Base-by-base conservation (phyloP, 768 basidiomycete genomes). In the Tephrocybe rancida region DNA sequence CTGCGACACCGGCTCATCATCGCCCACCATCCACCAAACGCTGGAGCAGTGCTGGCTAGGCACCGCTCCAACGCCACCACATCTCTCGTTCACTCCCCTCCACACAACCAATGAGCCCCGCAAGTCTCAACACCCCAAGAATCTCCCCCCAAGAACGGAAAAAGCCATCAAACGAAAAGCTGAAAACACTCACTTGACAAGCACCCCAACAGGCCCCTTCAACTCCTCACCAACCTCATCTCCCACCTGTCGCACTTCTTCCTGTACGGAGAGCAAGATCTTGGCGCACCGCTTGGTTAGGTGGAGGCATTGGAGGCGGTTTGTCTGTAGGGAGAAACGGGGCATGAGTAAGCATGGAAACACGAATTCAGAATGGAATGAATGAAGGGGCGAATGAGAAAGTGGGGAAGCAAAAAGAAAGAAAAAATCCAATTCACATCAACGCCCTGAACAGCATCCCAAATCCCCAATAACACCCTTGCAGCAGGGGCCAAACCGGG, bases 281-380 rank as follows among this genome's bases (percentile, higher is more conserved):
- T 81, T 81, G 0, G 89, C 88, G 56, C 87, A 90, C 24, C 87
- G 82, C 59, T 88, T 83, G 0, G 87, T 87, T 6, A 92, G 75
- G 10, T 87, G 84, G 27, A 91, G 73, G 60, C 86, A 88, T 1
- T 81, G 79, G 11, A 86, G 70, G 14, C 86, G 76, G 56, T 91
- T 90, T 58, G 80, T 82, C 89, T 91, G 57, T 18, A 16, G 18
- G 29, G 27, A 44, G 16, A 5, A 6, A 30, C 44, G 5, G 16
- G n/a, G 11, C n/a, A 16, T 8, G n/a, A 7, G n/a, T n/a, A n/a
- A n/a, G n/a, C n/a, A n/a, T n/a, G n/a, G n/a, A n/a, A n/a, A n/a
- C n/a, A n/a, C n/a, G n/a, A n/a, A n/a, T n/a, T n/a, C n/a, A n/a
- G n/a, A n/a, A n/a, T n/a, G n/a, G n/a, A n/a, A n/a, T n/a, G n/a